A percentile compares a stretch with the other conserved stretches of the same genome.
Conservation (phyloP, 306 rosid genomes). For the Ormosia semicastrata region DNA sequence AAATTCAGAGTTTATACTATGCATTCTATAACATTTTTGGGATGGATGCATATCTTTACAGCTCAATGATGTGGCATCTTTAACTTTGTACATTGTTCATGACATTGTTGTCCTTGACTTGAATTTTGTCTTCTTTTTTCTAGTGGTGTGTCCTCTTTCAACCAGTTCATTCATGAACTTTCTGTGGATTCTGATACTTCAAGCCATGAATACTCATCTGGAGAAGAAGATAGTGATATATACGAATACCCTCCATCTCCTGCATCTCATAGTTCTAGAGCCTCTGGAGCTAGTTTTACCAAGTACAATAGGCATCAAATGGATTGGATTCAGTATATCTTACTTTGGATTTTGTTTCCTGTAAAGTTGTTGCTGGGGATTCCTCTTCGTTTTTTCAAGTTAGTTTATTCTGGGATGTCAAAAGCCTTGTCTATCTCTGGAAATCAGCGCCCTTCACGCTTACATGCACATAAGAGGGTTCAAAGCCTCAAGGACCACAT, state of each 20-base stretch:
- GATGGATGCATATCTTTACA: background rate
- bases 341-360: conserved; percentile 63
- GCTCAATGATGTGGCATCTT: background rate
- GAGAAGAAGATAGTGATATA: conserved; percentile 62
- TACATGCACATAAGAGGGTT: conserved; percentile 42
- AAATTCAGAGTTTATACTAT: background rate
- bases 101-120: conserved; percentile 24
- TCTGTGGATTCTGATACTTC: conserved; percentile 88
- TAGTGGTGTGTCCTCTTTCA: conserved; percentile 95
- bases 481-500: conserved; percentile 72
- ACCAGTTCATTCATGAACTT: conserved; percentile 76
- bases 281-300: conserved; percentile 45
- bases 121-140: conserved; percentile 31
- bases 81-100: background rate
- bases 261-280: conserved; percentile 63
- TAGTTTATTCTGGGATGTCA: conserved; percentile 29
- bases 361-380: conserved; percentile 54
- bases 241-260: conserved; percentile 56
- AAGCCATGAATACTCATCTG: conserved; percentile 57
- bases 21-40: background rate
- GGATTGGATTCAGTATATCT: conserved; percentile 51
- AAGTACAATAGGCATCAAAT: conserved; percentile 39
- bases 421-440: conserved; percentile 33
- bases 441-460: conserved; percentile 26
- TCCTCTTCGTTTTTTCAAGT: conserved; percentile 41